Base-by-base conservation (phyloP, 306 rosid species). In the Quercus aquifolioides region DNA sequence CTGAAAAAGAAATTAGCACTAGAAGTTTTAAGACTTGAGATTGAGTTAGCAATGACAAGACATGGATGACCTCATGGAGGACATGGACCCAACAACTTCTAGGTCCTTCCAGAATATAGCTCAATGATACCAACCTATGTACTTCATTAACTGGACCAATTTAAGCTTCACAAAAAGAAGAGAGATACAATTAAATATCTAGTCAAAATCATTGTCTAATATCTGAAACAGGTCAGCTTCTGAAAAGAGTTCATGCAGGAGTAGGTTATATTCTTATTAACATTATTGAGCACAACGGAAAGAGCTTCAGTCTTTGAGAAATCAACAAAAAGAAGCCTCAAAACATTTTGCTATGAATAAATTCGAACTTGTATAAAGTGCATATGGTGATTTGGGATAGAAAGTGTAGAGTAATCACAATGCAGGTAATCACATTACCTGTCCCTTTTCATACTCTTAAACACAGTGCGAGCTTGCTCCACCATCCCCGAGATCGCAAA, bases 361-460 rank as follows among this genome's bases (percentile, higher is more conserved):
- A 23, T 77, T 83, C 12, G 33, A 54, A 49, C 17, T 49, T 49
- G 4, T 5, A 10, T 11, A n/a, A 71, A 71, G 55, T 31, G 77
- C 20, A 75, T 18, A 49, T 55, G 26, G 55, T 68, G 49, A 75
- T n/a, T n/a, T n/a, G 23, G 75, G 43, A 30, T 57, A n/a, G 31
- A 71, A 69, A 35, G 11, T 51, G 64, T 26, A 76, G 74, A 56
- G 43, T 64, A 70, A 56, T 20, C 56, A 70, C 51, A 41, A 75
- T 51, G n/a, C 20, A 79, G 77, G 70, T 60, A 73, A 78, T 55
- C 69, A 68, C 33, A 57, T 81, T 84, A 95, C 99, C 92, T 89
- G 86, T 95, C 96, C 79, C 99, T 93, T 93, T 91, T 85, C 99
- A 95, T 93, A 86, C 98, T 90, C 85, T 91, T 95, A 74, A 95